phyloP scores from a whole-genome alignment of 1,284 basidiomycete species.

The Coniferiporia sulphurascens region DNA sequence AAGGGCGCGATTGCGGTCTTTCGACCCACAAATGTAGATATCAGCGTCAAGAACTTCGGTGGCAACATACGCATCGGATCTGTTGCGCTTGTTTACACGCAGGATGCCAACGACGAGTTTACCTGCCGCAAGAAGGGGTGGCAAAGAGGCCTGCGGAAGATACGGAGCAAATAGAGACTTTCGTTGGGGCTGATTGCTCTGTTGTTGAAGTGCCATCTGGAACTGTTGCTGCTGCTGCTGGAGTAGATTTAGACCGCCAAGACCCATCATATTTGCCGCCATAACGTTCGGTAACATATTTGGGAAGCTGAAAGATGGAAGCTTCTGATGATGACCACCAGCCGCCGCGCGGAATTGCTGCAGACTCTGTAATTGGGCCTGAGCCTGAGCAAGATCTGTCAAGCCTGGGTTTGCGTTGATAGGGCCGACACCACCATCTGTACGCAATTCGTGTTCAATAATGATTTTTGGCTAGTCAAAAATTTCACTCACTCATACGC shows the following conservation, averaged over 20 bases:
- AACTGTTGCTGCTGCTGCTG: constrained; percentile 76
- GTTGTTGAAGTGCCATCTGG: constrained; percentile 87
- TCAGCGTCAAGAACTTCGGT: constrained; percentile 98
- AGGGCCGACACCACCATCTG: constrained; percentile 71
- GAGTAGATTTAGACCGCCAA: constrained; percentile 74
- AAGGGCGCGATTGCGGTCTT: constrained; percentile 96
- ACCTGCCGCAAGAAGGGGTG: constrained; percentile 94
- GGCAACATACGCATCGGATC: constrained; percentile 99
- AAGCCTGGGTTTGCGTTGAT: constrained; percentile 58
- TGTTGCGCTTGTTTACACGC: constrained; percentile 97
- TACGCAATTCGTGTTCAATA: constrained; percentile 20
- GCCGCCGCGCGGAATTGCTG: constrained; percentile 96
- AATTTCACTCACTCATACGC: constrained; percentile 69
- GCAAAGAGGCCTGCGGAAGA: constrained; percentile 94
- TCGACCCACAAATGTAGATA: constrained; percentile 98
- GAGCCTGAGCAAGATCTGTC: constrained; percentile 88
- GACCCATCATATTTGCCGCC: constrained; percentile 91
- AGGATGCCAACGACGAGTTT: constrained; percentile 98
- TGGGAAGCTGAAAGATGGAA: constrained; percentile 95
- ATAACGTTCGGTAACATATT: constrained; percentile 95
- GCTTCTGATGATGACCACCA: constrained; percentile 93
- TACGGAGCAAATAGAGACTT: constrained; percentile 99
- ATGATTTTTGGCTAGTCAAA: constrained; percentile 8
- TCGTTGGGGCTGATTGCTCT: constrained; percentile 86
- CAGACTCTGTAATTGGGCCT: constrained; percentile 92